A percentile compares a stretch with the other conserved stretches of the same genome.
Evolutionary conservation across 2,329 filamentous ascomycete genomes (phyloP).

Genomic region (Zymoseptoria tritici): DNA sequence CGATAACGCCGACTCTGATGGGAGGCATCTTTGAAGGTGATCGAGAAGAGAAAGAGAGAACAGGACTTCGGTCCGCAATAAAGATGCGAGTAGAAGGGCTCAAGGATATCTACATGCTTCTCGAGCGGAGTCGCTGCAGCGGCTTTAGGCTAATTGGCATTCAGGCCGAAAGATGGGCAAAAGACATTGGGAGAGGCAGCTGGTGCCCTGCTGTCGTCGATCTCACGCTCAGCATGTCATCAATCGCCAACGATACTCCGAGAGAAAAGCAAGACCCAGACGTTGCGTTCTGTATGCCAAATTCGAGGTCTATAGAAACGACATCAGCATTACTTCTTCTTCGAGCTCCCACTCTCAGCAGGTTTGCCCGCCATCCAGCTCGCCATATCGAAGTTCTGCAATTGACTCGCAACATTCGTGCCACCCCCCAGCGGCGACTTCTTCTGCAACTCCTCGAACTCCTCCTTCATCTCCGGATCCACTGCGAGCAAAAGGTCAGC

Average conservation of each 20-base stretch:
- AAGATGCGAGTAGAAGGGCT: not conserved
- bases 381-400: constrained; percentile 61
- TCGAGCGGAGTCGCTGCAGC: not conserved
- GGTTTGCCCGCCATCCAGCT: constrained; percentile 58
- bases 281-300: not conserved
- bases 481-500: constrained; percentile 49
- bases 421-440: constrained; percentile 51
- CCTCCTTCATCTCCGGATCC: constrained; percentile 91
- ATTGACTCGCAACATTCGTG: constrained; percentile 41
- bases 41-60: not conserved
- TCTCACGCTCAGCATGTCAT: not conserved
- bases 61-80: not conserved
- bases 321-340: constrained; percentile 14
- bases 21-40: constrained; percentile 12
- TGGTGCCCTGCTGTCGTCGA: not conserved
- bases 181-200: not conserved
- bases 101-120: not conserved
- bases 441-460: constrained; percentile 87
- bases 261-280: not conserved
- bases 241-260: not conserved
- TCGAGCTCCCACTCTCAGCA: constrained; percentile 10
- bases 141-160: not conserved
- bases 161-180: not conserved
- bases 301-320: not conserved
- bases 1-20: constrained; percentile 45